phyloP scores from a whole-genome alignment of 768 basidiomycete species.

The Ramaria rubella region DNA sequence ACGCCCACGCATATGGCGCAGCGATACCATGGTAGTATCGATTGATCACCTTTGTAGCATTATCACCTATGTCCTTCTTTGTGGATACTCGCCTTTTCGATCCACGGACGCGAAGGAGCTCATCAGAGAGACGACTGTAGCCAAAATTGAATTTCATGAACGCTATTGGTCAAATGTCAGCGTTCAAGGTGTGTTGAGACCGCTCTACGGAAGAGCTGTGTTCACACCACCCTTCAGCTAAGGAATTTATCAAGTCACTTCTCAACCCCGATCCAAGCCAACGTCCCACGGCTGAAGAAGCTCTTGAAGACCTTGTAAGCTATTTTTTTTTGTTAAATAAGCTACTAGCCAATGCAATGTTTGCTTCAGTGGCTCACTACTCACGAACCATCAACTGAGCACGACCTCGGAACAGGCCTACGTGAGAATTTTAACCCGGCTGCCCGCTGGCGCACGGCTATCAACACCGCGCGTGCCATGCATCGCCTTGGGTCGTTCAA shows the following conservation, averaged over 20 bases:
- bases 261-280: conserved; percentile 63
- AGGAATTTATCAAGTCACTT: conserved; percentile 69
- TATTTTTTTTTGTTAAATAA: neutral
- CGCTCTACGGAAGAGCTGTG: neutral
- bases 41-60: conserved; percentile 44
- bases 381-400: conserved; percentile 56
- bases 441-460: conserved; percentile 68
- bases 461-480: conserved; percentile 42
- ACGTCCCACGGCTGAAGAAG: conserved; percentile 70
- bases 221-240: conserved; percentile 44
- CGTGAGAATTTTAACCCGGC: conserved; percentile 78
- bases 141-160: conserved; percentile 86
- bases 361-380: conserved; percentile 62
- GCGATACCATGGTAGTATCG: neutral
- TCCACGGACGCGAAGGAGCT: conserved; percentile 72
- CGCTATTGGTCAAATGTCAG: conserved; percentile 92
- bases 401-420: conserved; percentile 66
- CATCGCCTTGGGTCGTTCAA: conserved; percentile 16
- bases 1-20: conserved; percentile 19
- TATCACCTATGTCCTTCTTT: conserved; percentile 91
- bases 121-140: conserved; percentile 77
- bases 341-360: conserved; percentile 1
- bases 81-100: conserved; percentile 93
- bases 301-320: conserved; percentile 58
- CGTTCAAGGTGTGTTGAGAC: conserved; percentile 45